Percentiles rank a stretch among this genome's conserved stretches.
These are phyloP conservation scores for Yamadazyma jaroonii DNA, from an alignment of 1,139 yeast genomes.

Conservation along the genomic window DNA sequence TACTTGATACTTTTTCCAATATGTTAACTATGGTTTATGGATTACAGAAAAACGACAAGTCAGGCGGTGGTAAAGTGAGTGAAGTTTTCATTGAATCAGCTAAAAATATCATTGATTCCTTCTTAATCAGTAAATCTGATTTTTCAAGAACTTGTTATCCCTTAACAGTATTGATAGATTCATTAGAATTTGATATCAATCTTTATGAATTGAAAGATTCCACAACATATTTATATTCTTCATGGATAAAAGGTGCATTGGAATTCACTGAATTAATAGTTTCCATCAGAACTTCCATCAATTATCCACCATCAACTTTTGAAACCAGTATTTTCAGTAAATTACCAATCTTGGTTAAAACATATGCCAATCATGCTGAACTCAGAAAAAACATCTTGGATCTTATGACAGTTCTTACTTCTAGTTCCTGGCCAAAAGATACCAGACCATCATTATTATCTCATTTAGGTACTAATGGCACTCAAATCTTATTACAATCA, in stretches of 20 bases:
- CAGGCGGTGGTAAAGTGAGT: constrained; percentile 36
- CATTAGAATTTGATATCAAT: constrained; percentile 36
- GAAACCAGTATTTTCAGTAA: constrained; percentile 59
- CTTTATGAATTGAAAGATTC: constrained; percentile 42
- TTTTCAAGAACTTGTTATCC: constrained; percentile 56
- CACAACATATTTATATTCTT: constrained; percentile 38
- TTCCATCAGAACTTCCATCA: constrained; percentile 52
- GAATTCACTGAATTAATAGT: constrained; percentile 45
- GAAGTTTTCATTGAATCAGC: constrained; percentile 52
- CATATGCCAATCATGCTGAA: constrained; percentile 50
- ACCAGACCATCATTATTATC: constrained; percentile 78
- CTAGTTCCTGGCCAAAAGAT: constrained; percentile 53
- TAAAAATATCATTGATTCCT: constrained; percentile 49
- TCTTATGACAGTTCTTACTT: constrained; percentile 60
- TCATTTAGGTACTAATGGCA: constrained; percentile 64
- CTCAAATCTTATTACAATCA: constrained; percentile 58
- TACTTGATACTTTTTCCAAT: constrained; percentile 55
- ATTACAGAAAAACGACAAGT: constrained; percentile 41
- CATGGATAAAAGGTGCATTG: constrained; percentile 43
- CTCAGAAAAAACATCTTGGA: constrained; percentile 54
- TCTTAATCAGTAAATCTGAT: constrained; percentile 52
- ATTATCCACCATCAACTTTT: constrained; percentile 56
- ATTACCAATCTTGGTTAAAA: constrained; percentile 56
- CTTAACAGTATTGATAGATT: constrained; percentile 49
- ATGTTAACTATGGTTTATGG: constrained; percentile 58